phyloP scores from a whole-genome alignment of 441 rosid species.

The Erodium moschatum region DNA sequence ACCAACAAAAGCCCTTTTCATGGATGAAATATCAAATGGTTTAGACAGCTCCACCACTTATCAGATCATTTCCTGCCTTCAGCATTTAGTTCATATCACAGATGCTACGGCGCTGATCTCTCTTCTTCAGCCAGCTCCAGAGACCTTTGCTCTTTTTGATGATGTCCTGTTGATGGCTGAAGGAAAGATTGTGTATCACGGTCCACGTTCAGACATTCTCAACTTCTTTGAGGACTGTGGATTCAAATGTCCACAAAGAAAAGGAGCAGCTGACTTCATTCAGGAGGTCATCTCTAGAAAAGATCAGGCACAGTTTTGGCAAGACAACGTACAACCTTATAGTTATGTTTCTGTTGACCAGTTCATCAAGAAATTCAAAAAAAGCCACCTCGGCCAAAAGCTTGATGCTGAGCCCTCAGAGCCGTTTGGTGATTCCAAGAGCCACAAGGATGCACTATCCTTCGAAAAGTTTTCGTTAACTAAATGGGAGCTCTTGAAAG shows the following conservation, averaged over 20 bases:
- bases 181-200: slow-evolving; percentile 36
- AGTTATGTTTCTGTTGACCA: slow-evolving; percentile 33
- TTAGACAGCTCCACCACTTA: slow-evolving; percentile 39
- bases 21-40: slow-evolving; percentile 45
- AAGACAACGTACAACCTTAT: slow-evolving; percentile 20
- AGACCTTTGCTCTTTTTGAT: slow-evolving; percentile 36
- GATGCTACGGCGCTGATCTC: slow-evolving; percentile 34
- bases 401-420: slow-evolving; percentile 31
- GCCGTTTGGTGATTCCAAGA: slow-evolving; percentile 26
- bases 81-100: slow-evolving; percentile 31
- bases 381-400: slow-evolving; percentile 25
- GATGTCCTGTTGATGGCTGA: slow-evolving; percentile 35
- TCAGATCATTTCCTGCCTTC: slow-evolving; percentile 32
- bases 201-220: slow-evolving; percentile 25
- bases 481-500: slow-evolving; percentile 41
- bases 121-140: slow-evolving; percentile 39
- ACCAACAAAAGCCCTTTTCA: slow-evolving; percentile 32
- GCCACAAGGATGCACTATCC: slow-evolving; percentile 27
- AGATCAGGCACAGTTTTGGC: slow-evolving; percentile 51
- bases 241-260: slow-evolving; percentile 33
- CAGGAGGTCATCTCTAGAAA: slow-evolving; percentile 47
- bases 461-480: slow-evolving; percentile 30
- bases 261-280: slow-evolving; percentile 41
- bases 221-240: slow-evolving; percentile 35
- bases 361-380: slow-evolving; percentile 29